A percentile compares a stretch with the other conserved stretches of the same genome.
Evolutionary conservation across 1,284 basidiomycete genomes (phyloP).

Genomic region (Hymenochaete sp.): DNA sequence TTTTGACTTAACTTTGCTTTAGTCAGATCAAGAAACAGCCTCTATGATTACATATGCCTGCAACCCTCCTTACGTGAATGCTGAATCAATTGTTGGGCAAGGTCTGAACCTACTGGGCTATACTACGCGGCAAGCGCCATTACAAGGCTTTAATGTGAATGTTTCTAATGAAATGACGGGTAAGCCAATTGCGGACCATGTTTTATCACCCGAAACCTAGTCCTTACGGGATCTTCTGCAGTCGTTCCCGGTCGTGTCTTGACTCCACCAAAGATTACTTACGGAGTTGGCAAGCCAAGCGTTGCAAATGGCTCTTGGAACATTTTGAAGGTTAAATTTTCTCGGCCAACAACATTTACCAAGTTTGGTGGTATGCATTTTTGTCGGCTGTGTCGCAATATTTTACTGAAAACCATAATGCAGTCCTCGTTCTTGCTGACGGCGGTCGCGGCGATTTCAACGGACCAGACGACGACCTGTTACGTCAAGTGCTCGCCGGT

Average conservation of each 20-base stretch:
- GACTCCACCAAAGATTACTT: conserved; percentile 44
- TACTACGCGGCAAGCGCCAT: conserved; percentile 26
- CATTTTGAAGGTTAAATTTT: conserved; percentile 35
- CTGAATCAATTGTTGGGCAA: conserved; percentile 42
- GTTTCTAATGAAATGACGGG: conserved; percentile 52
- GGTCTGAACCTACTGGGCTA: conserved; percentile 52
- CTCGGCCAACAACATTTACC: conserved; percentile 24
- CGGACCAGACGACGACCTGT: conserved; percentile 43
- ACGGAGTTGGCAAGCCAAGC: conserved; percentile 34
- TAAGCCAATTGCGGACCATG: no score
- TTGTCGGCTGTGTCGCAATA: no score
- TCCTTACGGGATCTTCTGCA: no score
- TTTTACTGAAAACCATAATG: no score
- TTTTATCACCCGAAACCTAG: no score
- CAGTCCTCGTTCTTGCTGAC: conserved; percentile 11
- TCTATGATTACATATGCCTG: conserved; percentile 2
- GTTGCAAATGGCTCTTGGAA: conserved; percentile 59
- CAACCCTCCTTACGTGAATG: conserved; percentile 21
- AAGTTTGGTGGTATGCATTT: no score
- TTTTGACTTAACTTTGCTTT: no score
- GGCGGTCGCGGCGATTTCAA: conserved; percentile 13
- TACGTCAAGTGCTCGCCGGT: conserved; percentile 21
- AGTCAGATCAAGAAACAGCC: conserved; percentile 3
- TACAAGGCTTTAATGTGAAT: conserved; percentile 45
- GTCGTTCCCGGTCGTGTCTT: conserved; percentile 55